These are phyloP conservation scores for Setomelanomma holmii DNA, from an alignment of 2,329 filamentous ascomycete genomes.

Conservation along the genomic window DNA sequence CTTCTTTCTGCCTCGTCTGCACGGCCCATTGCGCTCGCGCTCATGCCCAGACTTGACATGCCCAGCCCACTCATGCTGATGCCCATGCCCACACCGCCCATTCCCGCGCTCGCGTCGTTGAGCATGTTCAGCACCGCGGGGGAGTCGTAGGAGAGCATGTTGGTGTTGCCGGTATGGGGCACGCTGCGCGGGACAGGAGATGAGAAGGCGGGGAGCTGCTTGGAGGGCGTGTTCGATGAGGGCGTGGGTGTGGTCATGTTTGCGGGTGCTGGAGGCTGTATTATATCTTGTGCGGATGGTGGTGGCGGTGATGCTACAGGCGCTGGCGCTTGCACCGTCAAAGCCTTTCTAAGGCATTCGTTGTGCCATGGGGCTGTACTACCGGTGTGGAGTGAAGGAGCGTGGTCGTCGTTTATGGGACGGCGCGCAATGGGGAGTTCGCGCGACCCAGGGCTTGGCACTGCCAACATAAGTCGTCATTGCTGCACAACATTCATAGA, in stretches of 20 bases:
- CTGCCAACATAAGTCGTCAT: too few relatives aligned
- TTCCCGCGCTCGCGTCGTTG: conserved; percentile 48
- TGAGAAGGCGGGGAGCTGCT: conserved; percentile 47
- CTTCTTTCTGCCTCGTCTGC: conserved; percentile 62
- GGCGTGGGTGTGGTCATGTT: conserved; percentile 48
- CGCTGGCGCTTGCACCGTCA: too few relatives aligned
- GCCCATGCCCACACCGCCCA: conserved; percentile 42
- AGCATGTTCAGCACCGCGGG: conserved; percentile 53
- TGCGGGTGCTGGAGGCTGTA: too few relatives aligned
- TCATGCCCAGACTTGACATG: conserved; percentile 49
- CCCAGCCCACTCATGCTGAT: conserved; percentile 52
- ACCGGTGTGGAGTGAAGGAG: too few relatives aligned
- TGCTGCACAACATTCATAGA: too few relatives aligned
- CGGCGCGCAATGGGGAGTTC: background rate
- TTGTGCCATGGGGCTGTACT: too few relatives aligned
- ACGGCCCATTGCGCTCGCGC: conserved; percentile 46
- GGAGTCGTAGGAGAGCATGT: conserved; percentile 50
- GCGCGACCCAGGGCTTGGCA: conserved; percentile 4
- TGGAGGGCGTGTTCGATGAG: conserved; percentile 46
- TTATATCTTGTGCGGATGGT: too few relatives aligned
- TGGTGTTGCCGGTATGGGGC: conserved; percentile 47
- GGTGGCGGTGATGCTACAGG: too few relatives aligned
- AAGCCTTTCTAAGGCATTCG: too few relatives aligned
- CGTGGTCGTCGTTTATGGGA: too few relatives aligned
- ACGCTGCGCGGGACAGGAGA: conserved; percentile 53